Percentiles rank a stretch among this genome's conserved stretches.
Conservation (phyloP, 352 stramenopile species). For the Peronosclerospora sorghi region DNA sequence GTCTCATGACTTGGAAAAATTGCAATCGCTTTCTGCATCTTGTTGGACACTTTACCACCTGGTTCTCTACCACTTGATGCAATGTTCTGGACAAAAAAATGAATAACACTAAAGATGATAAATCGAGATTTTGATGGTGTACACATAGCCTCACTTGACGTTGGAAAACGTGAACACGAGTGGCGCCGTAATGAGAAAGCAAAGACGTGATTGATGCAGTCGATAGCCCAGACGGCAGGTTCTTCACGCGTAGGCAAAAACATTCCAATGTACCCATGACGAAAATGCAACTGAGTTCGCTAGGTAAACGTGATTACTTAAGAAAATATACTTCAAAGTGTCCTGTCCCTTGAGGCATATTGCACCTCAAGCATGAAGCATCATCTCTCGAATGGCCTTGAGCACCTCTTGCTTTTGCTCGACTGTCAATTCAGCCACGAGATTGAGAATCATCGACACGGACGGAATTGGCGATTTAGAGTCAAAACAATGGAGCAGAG, state of each 20-base stretch:
- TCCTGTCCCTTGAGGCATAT: slow-evolving; percentile 3
- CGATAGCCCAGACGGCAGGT: slow-evolving; percentile 49
- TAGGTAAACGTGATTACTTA: slow-evolving; percentile 1
- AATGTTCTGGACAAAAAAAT: slow-evolving; percentile 13
- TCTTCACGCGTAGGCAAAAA: slow-evolving; percentile 38
- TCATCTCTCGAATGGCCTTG: slow-evolving; percentile 41
- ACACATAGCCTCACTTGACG: slow-evolving; percentile 14
- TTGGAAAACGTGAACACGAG: slow-evolving; percentile 29
- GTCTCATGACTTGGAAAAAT: slow-evolving; percentile 23
- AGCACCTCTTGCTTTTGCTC: slow-evolving; percentile 67
- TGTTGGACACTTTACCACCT: slow-evolving; percentile 3
- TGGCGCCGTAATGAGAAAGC: slow-evolving; percentile 47
- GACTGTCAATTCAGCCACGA: slow-evolving; percentile 46
- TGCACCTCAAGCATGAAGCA: slow-evolving; percentile 29
- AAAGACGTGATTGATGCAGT: slow-evolving; percentile 41
- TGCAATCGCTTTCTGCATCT: slow-evolving; percentile 36
- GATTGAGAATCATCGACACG: slow-evolving; percentile 62
- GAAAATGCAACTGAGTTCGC: neutral
- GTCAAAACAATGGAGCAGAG: neutral
- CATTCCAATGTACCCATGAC: slow-evolving; percentile 3
- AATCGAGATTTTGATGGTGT: slow-evolving; percentile 3
- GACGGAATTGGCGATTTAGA: slow-evolving; percentile 48
- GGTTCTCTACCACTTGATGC: slow-evolving; percentile 23
- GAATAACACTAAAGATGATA: neutral
- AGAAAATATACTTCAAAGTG: slow-evolving; percentile 1